A percentile compares a stretch with the other conserved stretches of the same genome.
Conservation (phyloP, 805 yeast species). For the Hanseniaspora valbyensis region DNA sequence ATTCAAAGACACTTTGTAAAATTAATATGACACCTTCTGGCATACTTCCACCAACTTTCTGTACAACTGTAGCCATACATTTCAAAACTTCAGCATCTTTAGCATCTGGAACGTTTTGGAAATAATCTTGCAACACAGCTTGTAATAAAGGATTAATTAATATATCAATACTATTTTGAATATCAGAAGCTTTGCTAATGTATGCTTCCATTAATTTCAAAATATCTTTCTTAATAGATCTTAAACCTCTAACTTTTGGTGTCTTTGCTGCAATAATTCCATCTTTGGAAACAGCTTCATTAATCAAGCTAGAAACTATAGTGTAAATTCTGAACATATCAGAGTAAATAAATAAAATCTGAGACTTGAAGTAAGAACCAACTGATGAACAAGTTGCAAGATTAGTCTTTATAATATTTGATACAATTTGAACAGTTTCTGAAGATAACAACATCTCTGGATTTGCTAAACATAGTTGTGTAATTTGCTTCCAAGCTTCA, state of each 20-base stretch:
- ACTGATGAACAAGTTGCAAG: slow-evolving; percentile 90
- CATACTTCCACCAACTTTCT: slow-evolving; percentile 75
- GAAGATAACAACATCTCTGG: slow-evolving; percentile 65
- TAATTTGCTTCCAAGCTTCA: slow-evolving; percentile 86
- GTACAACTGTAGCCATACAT: slow-evolving; percentile 84
- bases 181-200: slow-evolving; percentile 64
- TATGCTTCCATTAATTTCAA: slow-evolving; percentile 81
- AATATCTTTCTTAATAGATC: slow-evolving; percentile 93
- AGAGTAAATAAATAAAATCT: slow-evolving; percentile 72
- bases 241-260: slow-evolving; percentile 85
- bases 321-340: slow-evolving; percentile 83
- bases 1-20: slow-evolving; percentile 82
- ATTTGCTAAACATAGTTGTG: slow-evolving; percentile 72
- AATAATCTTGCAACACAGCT: slow-evolving; percentile 83
- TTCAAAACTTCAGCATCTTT: slow-evolving; percentile 95
- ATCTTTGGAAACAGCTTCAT: slow-evolving; percentile 63
- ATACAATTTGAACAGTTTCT: slow-evolving; percentile 83
- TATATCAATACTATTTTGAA: slow-evolving; percentile 71
- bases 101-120: slow-evolving; percentile 82
- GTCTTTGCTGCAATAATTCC: slow-evolving; percentile 89
- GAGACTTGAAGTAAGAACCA: slow-evolving; percentile 84
- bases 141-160: slow-evolving; percentile 71
- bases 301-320: slow-evolving; percentile 79
- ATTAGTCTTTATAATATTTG: slow-evolving; percentile 88
- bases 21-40: slow-evolving; percentile 83